These are phyloP conservation scores for Fusarium nisikadoi DNA, from an alignment of 2,329 filamentous ascomycete species.

Conservation along the genomic window DNA sequence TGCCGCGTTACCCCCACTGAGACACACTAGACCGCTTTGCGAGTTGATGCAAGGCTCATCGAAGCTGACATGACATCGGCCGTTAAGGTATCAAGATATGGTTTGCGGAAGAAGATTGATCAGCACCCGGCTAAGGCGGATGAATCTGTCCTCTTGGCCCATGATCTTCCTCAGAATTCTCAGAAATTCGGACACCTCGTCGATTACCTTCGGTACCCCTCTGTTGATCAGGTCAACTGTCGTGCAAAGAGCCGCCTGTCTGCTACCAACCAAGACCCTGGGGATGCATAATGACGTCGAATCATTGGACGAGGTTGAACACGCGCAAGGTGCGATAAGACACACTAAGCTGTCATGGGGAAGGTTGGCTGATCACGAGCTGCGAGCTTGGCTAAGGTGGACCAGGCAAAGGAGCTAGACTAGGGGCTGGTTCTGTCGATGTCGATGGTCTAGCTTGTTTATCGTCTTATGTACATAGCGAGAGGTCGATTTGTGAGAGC, in stretches of 20 bases:
- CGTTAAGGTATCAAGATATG: slow-evolving; percentile 2
- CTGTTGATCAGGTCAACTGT: slow-evolving; percentile 20
- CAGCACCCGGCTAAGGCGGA: slow-evolving; percentile 1
- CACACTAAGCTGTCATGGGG: slow-evolving; percentile 36
- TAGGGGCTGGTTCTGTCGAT: slow-evolving; percentile 8
- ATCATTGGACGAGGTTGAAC: slow-evolving; percentile 25
- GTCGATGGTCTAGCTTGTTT: slow-evolving; percentile 20
- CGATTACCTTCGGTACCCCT: neutral
- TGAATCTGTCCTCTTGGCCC: neutral
- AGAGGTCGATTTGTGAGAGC: slow-evolving; percentile 13
- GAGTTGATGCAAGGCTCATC: slow-evolving; percentile 21
- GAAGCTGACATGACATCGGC: slow-evolving; percentile 2
- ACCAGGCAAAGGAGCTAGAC: slow-evolving; percentile 21
- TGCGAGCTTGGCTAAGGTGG: slow-evolving; percentile 36
- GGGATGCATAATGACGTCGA: slow-evolving; percentile 41
- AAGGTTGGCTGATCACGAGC: slow-evolving; percentile 39
- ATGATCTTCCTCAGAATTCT: neutral
- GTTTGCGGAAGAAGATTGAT: slow-evolving; percentile 8
- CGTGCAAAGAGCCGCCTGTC: slow-evolving; percentile 26
- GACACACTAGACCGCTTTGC: slow-evolving; percentile 29
- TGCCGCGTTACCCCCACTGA: slow-evolving; percentile 17
- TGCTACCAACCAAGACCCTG: slow-evolving; percentile 30
- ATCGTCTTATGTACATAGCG: slow-evolving; percentile 24
- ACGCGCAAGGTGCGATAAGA: slow-evolving; percentile 37
- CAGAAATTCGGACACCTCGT: neutral